phyloP scores from a whole-genome alignment of 805 yeast species.

The Hanseniaspora jakobsenii region DNA sequence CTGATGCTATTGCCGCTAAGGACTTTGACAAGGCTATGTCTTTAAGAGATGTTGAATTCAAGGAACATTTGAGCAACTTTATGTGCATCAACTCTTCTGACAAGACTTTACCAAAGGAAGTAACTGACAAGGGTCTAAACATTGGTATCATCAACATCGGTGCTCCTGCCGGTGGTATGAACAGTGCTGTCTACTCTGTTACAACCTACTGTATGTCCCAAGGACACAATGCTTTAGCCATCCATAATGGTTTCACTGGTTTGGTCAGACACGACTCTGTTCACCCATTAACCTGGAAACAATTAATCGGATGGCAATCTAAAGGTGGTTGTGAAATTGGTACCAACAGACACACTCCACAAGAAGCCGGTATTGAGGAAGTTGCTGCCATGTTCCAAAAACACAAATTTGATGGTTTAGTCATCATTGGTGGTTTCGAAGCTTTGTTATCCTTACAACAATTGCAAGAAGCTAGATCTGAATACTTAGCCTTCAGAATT shows the following conservation, averaged over 20 bases:
- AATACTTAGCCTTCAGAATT: conserved; percentile 73
- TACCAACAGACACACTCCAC: conserved; percentile 61
- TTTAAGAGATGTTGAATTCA: conserved; percentile 77
- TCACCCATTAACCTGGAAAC: conserved; percentile 50
- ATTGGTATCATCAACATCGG: conserved; percentile 67
- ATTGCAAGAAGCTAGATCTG: conserved; percentile 45
- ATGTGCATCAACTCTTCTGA: conserved; percentile 55
- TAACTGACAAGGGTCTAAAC: conserved; percentile 41
- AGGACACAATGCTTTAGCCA: conserved; percentile 62
- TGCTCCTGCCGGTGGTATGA: conserved; percentile 70
- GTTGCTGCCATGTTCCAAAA: conserved; percentile 64
- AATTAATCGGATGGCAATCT: conserved; percentile 60
- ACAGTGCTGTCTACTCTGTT: conserved; percentile 64
- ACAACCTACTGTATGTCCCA: conserved; percentile 63
- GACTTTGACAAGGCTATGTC: conserved; percentile 81
- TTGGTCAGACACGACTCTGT: conserved; percentile 52
- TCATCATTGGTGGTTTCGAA: conserved; percentile 73
- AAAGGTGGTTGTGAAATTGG: conserved; percentile 75
- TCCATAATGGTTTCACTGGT: conserved; percentile 65
- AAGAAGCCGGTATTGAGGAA: conserved; percentile 52
- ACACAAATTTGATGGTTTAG: conserved; percentile 54
- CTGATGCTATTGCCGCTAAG: conserved; percentile 65
- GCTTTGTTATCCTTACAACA: conserved; percentile 61
- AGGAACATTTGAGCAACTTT: conserved; percentile 66
- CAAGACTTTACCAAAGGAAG: conserved; percentile 47